A percentile compares a stretch with the other conserved stretches of the same genome.
These are phyloP conservation scores for Apiosordaria backusii DNA, from an alignment of 495 filamentous ascomycete species.

Conservation along the genomic window DNA sequence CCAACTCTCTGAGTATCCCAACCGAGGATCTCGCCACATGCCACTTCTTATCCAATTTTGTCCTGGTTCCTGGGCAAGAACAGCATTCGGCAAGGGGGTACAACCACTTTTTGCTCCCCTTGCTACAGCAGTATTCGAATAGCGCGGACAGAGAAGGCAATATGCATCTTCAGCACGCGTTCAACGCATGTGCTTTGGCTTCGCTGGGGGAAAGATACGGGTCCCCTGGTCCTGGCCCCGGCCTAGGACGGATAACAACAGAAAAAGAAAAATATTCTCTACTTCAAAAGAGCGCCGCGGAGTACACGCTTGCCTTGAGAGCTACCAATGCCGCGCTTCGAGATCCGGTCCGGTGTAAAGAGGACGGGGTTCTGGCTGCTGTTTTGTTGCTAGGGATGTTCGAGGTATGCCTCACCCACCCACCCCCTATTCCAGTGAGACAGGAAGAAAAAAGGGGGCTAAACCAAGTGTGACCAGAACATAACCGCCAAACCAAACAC, in stretches of 20 bases:
- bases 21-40: slow-evolving; percentile 50
- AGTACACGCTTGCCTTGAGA: slow-evolving; percentile 51
- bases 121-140: slow-evolving; percentile 37
- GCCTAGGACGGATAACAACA: neutral
- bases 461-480: slow-evolving; percentile 41
- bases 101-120: slow-evolving; percentile 55
- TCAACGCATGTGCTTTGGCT: slow-evolving; percentile 59
- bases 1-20: slow-evolving; percentile 31
- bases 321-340: slow-evolving; percentile 53
- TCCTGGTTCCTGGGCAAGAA: slow-evolving; percentile 46
- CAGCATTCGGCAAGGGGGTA: slow-evolving; percentile 41
- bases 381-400: slow-evolving; percentile 62
- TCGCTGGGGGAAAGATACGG: slow-evolving; percentile 33
- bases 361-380: slow-evolving; percentile 57
- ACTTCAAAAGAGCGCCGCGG: slow-evolving; percentile 36
- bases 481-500: slow-evolving; percentile 46
- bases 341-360: slow-evolving; percentile 37
- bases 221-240: neutral
- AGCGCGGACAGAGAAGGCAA: slow-evolving; percentile 14
- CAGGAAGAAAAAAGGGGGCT: neutral
- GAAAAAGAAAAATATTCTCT: slow-evolving; percentile 16
- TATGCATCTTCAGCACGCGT: slow-evolving; percentile 52
- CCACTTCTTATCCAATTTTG: slow-evolving; percentile 55
- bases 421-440: neutral
- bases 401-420: slow-evolving; percentile 44